These are phyloP conservation scores for Termitomyces sp. DNA, from an alignment of 768 basidiomycete species.

Conservation along the genomic window DNA sequence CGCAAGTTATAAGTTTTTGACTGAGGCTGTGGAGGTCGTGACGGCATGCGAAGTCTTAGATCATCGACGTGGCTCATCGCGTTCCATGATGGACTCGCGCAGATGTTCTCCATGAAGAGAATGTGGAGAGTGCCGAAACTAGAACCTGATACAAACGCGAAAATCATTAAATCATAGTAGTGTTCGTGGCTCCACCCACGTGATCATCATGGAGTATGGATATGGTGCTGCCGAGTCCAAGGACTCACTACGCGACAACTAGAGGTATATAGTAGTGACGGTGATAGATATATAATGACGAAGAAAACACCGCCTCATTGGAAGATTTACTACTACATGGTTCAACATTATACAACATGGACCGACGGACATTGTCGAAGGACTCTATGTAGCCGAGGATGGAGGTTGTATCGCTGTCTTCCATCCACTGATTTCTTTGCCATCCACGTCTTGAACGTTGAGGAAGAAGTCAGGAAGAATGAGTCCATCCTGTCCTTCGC, in stretches of 20 bases:
- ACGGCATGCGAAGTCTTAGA: constrained; percentile 12
- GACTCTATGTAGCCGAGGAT: background rate
- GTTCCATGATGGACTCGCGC: constrained; percentile 7
- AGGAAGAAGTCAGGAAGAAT: constrained; percentile 63
- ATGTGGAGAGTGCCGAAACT: background rate
- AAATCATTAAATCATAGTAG: background rate
- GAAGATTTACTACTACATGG: no score
- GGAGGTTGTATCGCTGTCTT: background rate
- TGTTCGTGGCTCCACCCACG: background rate
- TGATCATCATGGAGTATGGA: background rate
- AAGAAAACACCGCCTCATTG: background rate
- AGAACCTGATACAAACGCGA: background rate
- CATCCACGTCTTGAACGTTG: constrained; percentile 1
- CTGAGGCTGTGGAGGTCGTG: constrained; percentile 6
- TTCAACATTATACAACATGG: background rate
- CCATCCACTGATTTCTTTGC: constrained; percentile 4
- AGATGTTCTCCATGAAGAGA: constrained; percentile 14
- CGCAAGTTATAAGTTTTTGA: constrained; percentile 2
- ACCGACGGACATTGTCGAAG: background rate
- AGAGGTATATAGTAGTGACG: background rate
- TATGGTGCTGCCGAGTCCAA: background rate
- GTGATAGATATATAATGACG: background rate
- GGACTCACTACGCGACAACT: background rate
- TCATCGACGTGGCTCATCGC: constrained; percentile 3
- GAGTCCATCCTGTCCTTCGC: constrained; percentile 69